Evolutionary conservation across 495 filamentous ascomycete genomes (phyloP).

Genomic region (Penicillium verhagenii): DNA sequence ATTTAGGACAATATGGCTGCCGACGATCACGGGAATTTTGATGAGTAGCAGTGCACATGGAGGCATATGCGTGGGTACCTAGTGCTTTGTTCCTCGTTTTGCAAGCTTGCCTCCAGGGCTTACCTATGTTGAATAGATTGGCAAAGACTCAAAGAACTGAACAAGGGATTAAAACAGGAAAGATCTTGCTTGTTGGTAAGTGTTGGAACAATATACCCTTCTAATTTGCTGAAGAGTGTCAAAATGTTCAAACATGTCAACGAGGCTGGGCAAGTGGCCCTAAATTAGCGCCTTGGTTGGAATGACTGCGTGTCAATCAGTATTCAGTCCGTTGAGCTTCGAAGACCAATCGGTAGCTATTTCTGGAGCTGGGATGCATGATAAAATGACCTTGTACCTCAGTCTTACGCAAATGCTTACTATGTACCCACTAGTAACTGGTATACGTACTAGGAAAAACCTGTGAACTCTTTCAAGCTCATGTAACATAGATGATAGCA

Average conservation of each 20-base stretch:
- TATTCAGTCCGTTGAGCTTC: background rate
- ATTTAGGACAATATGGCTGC: background rate
- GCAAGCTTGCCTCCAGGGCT: too few species aligned
- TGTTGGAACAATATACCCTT: background rate
- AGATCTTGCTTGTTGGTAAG: background rate
- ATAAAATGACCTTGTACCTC: background rate
- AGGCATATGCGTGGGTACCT: background rate
- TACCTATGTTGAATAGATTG: background rate
- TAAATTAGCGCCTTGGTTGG: background rate
- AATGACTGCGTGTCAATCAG: background rate
- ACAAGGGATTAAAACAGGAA: background rate
- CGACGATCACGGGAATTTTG: background rate
- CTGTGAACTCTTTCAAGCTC: too few species aligned
- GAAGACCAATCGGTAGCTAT: background rate
- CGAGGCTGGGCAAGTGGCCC: background rate
- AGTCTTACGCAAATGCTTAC: background rate
- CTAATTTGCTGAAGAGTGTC: background rate
- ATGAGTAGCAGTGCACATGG: background rate
- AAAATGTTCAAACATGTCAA: background rate
- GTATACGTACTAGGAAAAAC: too few species aligned
- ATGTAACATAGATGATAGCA: too few species aligned
- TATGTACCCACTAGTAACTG: too few species aligned
- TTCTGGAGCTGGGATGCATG: background rate
- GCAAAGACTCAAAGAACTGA: background rate
- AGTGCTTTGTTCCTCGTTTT: too few species aligned